These are phyloP conservation scores for Ophiostoma sp. DNA, from an alignment of 2,329 filamentous ascomycete species.

Conservation along the genomic window DNA sequence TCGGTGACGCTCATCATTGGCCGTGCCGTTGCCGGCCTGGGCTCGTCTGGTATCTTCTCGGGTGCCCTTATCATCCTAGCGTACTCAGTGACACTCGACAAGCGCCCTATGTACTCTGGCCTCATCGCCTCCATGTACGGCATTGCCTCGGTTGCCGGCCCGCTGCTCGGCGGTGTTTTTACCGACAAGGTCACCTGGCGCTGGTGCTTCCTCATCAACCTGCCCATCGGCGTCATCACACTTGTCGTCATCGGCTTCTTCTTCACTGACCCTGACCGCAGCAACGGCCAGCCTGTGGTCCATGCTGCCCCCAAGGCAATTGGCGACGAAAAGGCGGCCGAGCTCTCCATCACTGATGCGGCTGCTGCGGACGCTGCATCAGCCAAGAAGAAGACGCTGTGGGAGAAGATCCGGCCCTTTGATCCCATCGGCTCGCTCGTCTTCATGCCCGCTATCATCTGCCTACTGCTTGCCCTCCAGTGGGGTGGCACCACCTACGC, in stretches of 20 bases:
- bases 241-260: constrained; percentile 26
- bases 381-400: constrained; percentile 21
- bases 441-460: constrained; percentile 35
- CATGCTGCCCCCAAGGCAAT: neutral
- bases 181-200: constrained; percentile 32
- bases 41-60: constrained; percentile 38
- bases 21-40: constrained; percentile 29
- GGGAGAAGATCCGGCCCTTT: constrained; percentile 24
- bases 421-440: constrained; percentile 25
- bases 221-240: constrained; percentile 32
- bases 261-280: constrained; percentile 25
- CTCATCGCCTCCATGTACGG: constrained; percentile 40
- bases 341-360: neutral
- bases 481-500: constrained; percentile 36
- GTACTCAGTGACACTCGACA: constrained; percentile 25
- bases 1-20: constrained; percentile 29
- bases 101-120: constrained; percentile 30
- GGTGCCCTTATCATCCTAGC: constrained; percentile 36
- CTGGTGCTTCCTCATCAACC: constrained; percentile 34
- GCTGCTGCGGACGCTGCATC: neutral
- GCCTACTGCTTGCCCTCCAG: constrained; percentile 43
- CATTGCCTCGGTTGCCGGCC: constrained; percentile 33
- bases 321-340: neutral
- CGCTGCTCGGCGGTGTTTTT: constrained; percentile 29
- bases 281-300: constrained; percentile 14